Evolutionary conservation across 2,329 filamentous ascomycete species (phyloP), one percentile per base, ranked within the genome.

Genomic region (Trichoderma polysporum): DNA sequence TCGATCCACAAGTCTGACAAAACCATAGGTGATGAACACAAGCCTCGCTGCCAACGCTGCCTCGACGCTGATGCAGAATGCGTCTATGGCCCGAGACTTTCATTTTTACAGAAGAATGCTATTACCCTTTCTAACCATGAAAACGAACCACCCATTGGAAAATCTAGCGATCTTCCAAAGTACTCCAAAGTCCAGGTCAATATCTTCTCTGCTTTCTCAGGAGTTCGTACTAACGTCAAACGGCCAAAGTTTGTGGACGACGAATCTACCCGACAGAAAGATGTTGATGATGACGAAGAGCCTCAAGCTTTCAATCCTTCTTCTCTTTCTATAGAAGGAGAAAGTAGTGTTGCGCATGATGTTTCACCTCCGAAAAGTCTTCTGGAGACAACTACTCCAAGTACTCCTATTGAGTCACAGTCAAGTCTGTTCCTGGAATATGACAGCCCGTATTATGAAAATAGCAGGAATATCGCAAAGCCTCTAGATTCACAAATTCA

Each of bases 41-140:
- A 62, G 35, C 59, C 59, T 29, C 47, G 59, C 7, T 62, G 59
- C 22, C 59, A 41, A 4, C 59, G 59, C 8, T 62, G 59, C 19
- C 15, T 62, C 25, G 59, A 62, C 29, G 33, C 59, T 3, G 47
- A 53, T 15, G 47, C 59, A 29, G 59, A 62, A 27, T 62, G 59
- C 35, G 25, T 53, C 12, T 62, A 53, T 31, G 47, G 59, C 17
- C 59, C 47, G 3, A 49, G 47, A 8, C 33, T 62, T n/a, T 62
- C 59, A 4, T 62, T 62, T 13, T 7, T 53, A 27, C 33, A 62
- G 25, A 62, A 62, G 47, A 62, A 62, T 5, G 47, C 59, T 3
- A 41, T 62, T 8, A 62, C 59, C 8, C 22, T 39, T 7, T 19
- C 59, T 17, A 10, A 41, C n/a, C 5, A 2, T 15, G n/a, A 17